Conservation (phyloP, 257 asterid species). For the Ophiorrhiza pumila region DNA sequence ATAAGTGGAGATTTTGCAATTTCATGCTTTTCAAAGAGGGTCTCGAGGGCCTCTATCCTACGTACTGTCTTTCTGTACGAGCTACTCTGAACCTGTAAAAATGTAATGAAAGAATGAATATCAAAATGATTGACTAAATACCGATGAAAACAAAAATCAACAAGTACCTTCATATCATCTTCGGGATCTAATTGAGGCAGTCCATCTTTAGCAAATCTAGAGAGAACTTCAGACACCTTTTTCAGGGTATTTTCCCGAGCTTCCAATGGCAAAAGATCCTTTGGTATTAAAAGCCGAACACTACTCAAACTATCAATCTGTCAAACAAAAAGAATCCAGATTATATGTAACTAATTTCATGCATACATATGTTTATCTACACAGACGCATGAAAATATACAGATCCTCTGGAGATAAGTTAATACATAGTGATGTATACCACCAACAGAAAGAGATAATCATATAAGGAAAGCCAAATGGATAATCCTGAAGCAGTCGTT, state of each 20-base stretch:
- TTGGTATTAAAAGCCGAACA: slow-evolving; percentile 68
- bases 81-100: slow-evolving; percentile 73
- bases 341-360: background rate
- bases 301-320: slow-evolving; percentile 83
- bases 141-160: slow-evolving; percentile 6
- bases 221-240: slow-evolving; percentile 76
- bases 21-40: slow-evolving; percentile 79
- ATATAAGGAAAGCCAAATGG: background rate
- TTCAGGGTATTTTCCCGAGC: slow-evolving; percentile 87
- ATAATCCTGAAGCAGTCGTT: background rate
- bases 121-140: background rate
- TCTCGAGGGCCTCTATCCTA: slow-evolving; percentile 88
- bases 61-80: slow-evolving; percentile 76
- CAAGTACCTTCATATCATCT: slow-evolving; percentile 90
- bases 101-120: slow-evolving; percentile 15
- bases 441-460: background rate
- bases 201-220: slow-evolving; percentile 76
- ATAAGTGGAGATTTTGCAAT: slow-evolving; percentile 79
- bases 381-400: background rate
- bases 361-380: background rate
- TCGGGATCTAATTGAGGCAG: slow-evolving; percentile 83
- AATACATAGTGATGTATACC: background rate
- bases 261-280: slow-evolving; percentile 83
- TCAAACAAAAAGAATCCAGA: background rate
- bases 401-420: background rate